Evolutionary conservation across 139 green algal genomes (phyloP), one percentile per base, ranked within the genome.

Genomic region (Volvox africanus): DNA sequence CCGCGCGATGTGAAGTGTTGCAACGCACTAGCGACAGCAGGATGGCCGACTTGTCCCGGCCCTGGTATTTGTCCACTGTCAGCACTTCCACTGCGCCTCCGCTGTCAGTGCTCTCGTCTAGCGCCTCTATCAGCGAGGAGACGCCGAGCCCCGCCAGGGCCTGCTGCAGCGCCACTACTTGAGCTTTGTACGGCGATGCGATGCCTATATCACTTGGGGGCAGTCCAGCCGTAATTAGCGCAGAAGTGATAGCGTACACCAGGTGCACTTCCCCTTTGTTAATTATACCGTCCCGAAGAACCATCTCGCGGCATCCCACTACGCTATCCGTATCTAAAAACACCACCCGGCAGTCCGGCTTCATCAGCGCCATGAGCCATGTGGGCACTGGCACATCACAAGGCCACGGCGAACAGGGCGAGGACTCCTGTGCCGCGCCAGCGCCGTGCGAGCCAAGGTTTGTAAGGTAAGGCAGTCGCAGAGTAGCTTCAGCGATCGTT

Each of bases 11-110:
- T 13, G n/a, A 35, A 26, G 86, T 19, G 86, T 99, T 99, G 86
- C 86, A 95, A 28, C 95, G 92, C 77, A 99, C 97, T 6, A 99
- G 91, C 0, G 96, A 97, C 36, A 98, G 37, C 32, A 99, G 68
- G 0, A 99, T 91, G 44, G 82, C 93, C 3, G 92, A 50, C 93
- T 98, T 98, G 93, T 99, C 97, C 32, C 96, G 90, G 3, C 97
- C 97, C 89, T 99, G 97, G 83, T 94, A 98, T 77, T 96, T 97
- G 92, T 99, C 98, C 0, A 99, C 90, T 0, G 98, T 99, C 62
- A 98, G 87, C 33, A 94, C 96, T 92, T 99, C 98, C 14, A 99
- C 80, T 0, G 20, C 3, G 17, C 61, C 33, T 24, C 82, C 33
- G 28, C 26, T 2, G 55, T 12, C 82, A 61, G 22, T 33, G 32